These are phyloP conservation scores for Cajanus cajan DNA, from an alignment of 306 rosid species.

Conservation along the genomic window DNA sequence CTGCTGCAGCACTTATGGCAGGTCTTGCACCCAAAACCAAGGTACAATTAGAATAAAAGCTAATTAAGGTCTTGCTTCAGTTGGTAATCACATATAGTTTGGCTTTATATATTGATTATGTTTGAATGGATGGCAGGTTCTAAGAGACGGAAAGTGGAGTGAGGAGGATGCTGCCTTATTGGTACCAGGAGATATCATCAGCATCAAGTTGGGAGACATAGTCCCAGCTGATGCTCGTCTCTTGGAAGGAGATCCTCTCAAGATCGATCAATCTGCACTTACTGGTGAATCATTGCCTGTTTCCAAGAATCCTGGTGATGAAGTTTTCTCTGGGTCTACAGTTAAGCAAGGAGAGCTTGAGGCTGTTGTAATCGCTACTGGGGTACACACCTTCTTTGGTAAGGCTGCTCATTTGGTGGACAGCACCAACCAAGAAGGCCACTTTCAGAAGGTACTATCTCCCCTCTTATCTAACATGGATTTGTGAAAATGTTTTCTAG, in stretches of 20 bases:
- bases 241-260: slow-evolving; percentile 68
- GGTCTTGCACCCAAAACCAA: slow-evolving; percentile 87
- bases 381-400: slow-evolving; percentile 84
- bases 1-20: slow-evolving; percentile 88
- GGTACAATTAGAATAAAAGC: slow-evolving; percentile 29
- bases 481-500: background rate
- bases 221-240: slow-evolving; percentile 82
- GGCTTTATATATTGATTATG: background rate
- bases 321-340: slow-evolving; percentile 78
- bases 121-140: slow-evolving; percentile 37
- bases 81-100: background rate
- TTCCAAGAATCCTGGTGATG: slow-evolving; percentile 53
- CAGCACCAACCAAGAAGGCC: slow-evolving; percentile 68
- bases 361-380: slow-evolving; percentile 85
- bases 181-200: slow-evolving; percentile 74
- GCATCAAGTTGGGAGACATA: slow-evolving; percentile 76
- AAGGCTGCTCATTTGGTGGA: slow-evolving; percentile 89
- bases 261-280: slow-evolving; percentile 79
- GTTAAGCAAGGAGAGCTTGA: slow-evolving; percentile 88
- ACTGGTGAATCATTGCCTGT: slow-evolving; percentile 82
- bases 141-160: slow-evolving; percentile 63
- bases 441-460: slow-evolving; percentile 70
- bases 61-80: background rate
- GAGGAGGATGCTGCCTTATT: slow-evolving; percentile 74
- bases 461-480: background rate